Evolutionary conservation across 148 eudicot species (phyloP).

Genomic region (Hydrangea macrophylla): DNA sequence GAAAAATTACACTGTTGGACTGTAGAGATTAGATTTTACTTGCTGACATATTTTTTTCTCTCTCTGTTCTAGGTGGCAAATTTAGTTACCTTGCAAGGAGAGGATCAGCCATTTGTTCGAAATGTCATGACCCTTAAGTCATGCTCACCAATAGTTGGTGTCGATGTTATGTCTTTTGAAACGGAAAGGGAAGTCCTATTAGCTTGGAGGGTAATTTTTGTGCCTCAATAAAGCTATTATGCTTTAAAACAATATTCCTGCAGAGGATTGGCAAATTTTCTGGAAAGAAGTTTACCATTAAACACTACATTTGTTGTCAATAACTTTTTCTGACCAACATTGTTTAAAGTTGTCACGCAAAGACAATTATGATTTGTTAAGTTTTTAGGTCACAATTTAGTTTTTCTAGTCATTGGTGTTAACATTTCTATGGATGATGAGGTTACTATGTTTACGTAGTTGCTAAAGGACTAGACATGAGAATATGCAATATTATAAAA

Average conservation of each 20-base stretch:
- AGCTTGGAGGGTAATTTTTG: slow-evolving; percentile 89
- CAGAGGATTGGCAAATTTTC: not conserved
- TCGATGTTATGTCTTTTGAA: slow-evolving; percentile 95
- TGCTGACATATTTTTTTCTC: slow-evolving; percentile 12
- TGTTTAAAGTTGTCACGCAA: not conserved
- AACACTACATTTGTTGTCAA: too few species aligned
- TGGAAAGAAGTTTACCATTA: too few species aligned
- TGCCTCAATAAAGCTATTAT: not conserved
- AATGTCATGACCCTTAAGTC: slow-evolving; percentile 98
- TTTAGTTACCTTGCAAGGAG: slow-evolving; percentile 91
- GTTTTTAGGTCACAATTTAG: not conserved
- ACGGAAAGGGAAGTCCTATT: slow-evolving; percentile 77
- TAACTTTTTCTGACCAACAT: not conserved
- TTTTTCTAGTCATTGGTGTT: too few species aligned
- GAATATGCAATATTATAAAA: too few species aligned
- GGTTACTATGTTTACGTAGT: too few species aligned
- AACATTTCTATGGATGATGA: too few species aligned
- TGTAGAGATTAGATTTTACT: slow-evolving; percentile 10
- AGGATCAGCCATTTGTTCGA: slow-evolving; percentile 78
- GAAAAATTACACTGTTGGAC: not conserved
- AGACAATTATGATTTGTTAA: not conserved
- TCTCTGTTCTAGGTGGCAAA: slow-evolving; percentile 69
- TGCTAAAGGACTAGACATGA: too few species aligned
- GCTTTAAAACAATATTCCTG: slow-evolving; percentile 5
- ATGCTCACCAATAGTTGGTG: slow-evolving; percentile 96